These are phyloP conservation scores for Xylariaceae sp. DNA, from an alignment of 2,329 filamentous ascomycete genomes.

Conservation along the genomic window DNA sequence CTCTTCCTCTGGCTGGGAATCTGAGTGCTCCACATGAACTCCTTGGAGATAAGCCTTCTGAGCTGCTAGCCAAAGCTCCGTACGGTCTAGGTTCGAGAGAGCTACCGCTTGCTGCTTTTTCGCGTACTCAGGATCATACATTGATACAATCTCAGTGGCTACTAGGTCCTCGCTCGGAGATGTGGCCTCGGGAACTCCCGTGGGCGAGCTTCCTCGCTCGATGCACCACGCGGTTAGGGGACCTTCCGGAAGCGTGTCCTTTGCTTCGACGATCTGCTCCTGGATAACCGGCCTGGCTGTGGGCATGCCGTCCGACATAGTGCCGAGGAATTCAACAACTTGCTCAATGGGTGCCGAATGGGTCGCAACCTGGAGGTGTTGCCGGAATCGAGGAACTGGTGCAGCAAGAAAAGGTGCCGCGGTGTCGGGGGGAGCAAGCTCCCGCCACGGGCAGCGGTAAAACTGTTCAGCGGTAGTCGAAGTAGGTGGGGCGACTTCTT, in stretches of 20 bases:
- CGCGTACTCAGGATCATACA: constrained; percentile 72
- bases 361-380: constrained; percentile 29
- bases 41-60: constrained; percentile 74
- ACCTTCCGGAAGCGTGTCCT: constrained; percentile 28
- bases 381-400: too few species aligned
- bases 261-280: constrained; percentile 38
- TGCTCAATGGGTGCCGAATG: constrained; percentile 57
- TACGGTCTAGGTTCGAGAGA: constrained; percentile 74
- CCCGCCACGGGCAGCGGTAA: constrained; percentile 77
- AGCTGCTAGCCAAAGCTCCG: constrained; percentile 78
- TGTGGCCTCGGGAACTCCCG: constrained; percentile 32
- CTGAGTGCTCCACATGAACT: constrained; percentile 50
- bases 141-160: constrained; percentile 61
- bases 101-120: constrained; percentile 67
- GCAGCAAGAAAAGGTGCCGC: not conserved
- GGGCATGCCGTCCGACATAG: constrained; percentile 53
- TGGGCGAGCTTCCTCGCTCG: constrained; percentile 29
- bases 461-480: constrained; percentile 91
- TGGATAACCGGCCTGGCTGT: constrained; percentile 57
- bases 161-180: constrained; percentile 52
- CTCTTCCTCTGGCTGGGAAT: constrained; percentile 35
- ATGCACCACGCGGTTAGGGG: constrained; percentile 31
- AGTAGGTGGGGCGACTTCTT: constrained; percentile 61
- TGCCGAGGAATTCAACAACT: constrained; percentile 42
- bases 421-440: constrained; percentile 37